phyloP scores from a whole-genome alignment of 108 stramenopile genomes.

The Seminavis robusta region DNA sequence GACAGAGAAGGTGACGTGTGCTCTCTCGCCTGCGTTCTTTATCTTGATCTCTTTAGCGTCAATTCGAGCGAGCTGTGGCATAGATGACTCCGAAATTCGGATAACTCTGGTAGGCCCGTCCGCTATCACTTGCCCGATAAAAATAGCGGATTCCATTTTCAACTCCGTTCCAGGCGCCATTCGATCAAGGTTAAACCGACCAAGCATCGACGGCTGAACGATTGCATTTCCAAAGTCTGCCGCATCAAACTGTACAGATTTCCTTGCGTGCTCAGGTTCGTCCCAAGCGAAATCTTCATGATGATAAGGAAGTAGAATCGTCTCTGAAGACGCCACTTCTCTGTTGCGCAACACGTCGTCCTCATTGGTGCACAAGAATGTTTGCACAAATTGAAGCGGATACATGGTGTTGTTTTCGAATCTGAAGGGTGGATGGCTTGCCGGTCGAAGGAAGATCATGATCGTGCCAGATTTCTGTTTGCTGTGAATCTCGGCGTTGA shows the following conservation, averaged over 20 bases:
- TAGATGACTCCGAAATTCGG: slow-evolving; percentile 41
- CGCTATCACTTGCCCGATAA: slow-evolving; percentile 37
- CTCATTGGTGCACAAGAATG: too few relatives aligned
- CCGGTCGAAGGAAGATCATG: slow-evolving; percentile 35
- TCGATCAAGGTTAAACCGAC: slow-evolving; percentile 38
- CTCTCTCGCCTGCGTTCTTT: too few relatives aligned
- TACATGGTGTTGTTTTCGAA: slow-evolving; percentile 61
- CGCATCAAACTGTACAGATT: slow-evolving; percentile 23
- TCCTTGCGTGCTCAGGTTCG: slow-evolving; percentile 36
- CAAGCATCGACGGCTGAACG: too few relatives aligned
- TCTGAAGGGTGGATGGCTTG: slow-evolving; percentile 52
- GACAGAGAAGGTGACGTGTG: too few relatives aligned
- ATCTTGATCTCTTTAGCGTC: too few relatives aligned
- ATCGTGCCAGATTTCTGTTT: slow-evolving; percentile 25
- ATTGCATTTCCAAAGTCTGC: slow-evolving; percentile 19
- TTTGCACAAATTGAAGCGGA: slow-evolving; percentile 49
- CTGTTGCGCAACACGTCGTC: slow-evolving; percentile 1
- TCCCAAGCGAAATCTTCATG: slow-evolving; percentile 65
- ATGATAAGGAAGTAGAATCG: slow-evolving; percentile 58
- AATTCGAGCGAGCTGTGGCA: neutral
- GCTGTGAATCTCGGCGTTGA: slow-evolving; percentile 32
- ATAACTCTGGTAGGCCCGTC: slow-evolving; percentile 63
- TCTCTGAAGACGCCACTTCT: slow-evolving; percentile 27
- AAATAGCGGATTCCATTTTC: slow-evolving; percentile 13
- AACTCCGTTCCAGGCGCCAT: slow-evolving; percentile 45